Conservation (phyloP, 2,329 filamentous ascomycete genomes). For the Coniochaeta sp. region DNA sequence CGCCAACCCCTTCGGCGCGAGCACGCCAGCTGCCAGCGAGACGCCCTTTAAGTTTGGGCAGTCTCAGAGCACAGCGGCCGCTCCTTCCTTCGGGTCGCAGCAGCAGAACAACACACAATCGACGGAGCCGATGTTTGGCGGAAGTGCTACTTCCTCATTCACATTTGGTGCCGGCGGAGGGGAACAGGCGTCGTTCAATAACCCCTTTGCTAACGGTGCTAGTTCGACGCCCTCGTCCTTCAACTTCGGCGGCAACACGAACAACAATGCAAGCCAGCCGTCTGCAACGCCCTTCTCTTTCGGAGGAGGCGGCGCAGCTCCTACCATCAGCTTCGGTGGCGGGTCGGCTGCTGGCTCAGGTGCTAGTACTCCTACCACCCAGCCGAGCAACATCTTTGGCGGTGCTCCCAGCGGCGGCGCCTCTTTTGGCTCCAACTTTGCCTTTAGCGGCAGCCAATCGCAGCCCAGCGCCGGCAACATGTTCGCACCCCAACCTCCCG, state of each 20-base stretch:
- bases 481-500: slow-evolving; percentile 17
- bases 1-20: slow-evolving; percentile 6
- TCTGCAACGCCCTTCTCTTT: slow-evolving; percentile 17
- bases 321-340: slow-evolving; percentile 33
- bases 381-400: slow-evolving; percentile 9
- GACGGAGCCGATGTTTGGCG: slow-evolving; percentile 19
- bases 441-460: slow-evolving; percentile 6
- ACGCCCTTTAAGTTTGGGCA: slow-evolving; percentile 6
- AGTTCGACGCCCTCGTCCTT: slow-evolving; percentile 22
- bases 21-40: slow-evolving; percentile 7
- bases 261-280: slow-evolving; percentile 14
- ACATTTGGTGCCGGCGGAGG: slow-evolving; percentile 29
- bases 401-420: background rate
- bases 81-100: slow-evolving; percentile 7
- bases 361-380: slow-evolving; percentile 5
- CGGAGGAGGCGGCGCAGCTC: slow-evolving; percentile 14
- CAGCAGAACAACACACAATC: slow-evolving; percentile 9
- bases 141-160: slow-evolving; percentile 24
- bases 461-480: slow-evolving; percentile 19
- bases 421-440: slow-evolving; percentile 6
- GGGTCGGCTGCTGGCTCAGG: slow-evolving; percentile 21
- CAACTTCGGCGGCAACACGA: slow-evolving; percentile 31
- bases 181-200: slow-evolving; percentile 26
- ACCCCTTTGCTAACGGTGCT: slow-evolving; percentile 26
- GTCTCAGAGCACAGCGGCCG: slow-evolving; percentile 6